These are phyloP conservation scores for Candida glaebosa DNA, from an alignment of 805 yeast genomes.

Conservation along the genomic window DNA sequence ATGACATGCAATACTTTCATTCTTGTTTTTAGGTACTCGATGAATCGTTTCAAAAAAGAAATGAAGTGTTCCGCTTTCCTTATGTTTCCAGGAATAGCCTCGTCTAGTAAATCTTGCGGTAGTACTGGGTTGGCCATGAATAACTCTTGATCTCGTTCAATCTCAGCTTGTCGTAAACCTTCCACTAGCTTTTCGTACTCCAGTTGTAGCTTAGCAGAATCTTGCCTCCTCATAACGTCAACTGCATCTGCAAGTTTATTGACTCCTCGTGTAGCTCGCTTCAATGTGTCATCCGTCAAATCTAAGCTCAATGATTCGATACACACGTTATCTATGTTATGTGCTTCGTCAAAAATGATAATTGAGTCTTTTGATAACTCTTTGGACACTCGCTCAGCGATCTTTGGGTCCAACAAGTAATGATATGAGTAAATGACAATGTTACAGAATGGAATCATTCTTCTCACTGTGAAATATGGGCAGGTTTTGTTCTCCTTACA, in stretches of 20 bases:
- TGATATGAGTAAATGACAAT: slow-evolving; percentile 95
- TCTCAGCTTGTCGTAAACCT: slow-evolving; percentile 81
- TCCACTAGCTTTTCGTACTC: slow-evolving; percentile 90
- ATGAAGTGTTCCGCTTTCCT: slow-evolving; percentile 96
- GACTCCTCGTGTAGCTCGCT: slow-evolving; percentile 86
- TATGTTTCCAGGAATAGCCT: slow-evolving; percentile 96
- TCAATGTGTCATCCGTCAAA: slow-evolving; percentile 83
- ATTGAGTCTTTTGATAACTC: slow-evolving; percentile 91
- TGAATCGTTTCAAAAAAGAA: slow-evolving; percentile 85
- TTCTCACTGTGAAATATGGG: slow-evolving; percentile 95
- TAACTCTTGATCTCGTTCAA: slow-evolving; percentile 54
- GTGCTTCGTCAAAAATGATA: slow-evolving; percentile 97
- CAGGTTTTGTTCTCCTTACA: slow-evolving; percentile 81
- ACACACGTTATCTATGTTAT: slow-evolving; percentile 97
- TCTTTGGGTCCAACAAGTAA: slow-evolving; percentile 92
- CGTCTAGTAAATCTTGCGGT: slow-evolving; percentile 79
- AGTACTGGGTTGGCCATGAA: slow-evolving; percentile 86
- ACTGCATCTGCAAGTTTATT: slow-evolving; percentile 72
- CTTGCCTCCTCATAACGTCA: slow-evolving; percentile 79
- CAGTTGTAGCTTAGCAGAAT: slow-evolving; percentile 77
- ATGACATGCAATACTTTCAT: slow-evolving; percentile 97
- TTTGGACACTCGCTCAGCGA: slow-evolving; percentile 90
- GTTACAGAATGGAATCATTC: slow-evolving; percentile 95
- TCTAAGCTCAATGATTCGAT: slow-evolving; percentile 92
- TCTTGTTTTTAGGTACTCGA: slow-evolving; percentile 91